A percentile compares a stretch with the other conserved stretches of the same genome.
Evolutionary conservation across 2,329 filamentous ascomycete genomes (phyloP).

Genomic region (Amauroascus verrucosus): DNA sequence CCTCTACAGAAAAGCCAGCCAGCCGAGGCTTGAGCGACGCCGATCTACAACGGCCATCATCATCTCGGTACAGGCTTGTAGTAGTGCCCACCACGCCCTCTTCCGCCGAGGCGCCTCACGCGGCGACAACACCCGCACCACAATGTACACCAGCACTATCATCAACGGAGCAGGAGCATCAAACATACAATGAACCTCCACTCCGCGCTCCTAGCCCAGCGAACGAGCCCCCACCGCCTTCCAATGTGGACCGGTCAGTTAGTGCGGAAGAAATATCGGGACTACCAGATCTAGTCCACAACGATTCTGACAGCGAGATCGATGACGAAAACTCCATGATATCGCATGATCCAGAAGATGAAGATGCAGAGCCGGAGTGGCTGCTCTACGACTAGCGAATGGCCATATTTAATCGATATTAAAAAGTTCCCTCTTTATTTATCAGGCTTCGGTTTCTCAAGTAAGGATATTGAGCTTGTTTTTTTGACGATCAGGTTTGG

Average conservation of each 20-base stretch:
- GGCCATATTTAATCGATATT: no score
- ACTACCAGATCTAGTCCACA: conserved; percentile 16
- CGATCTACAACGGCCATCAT: neutral
- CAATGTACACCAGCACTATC: neutral
- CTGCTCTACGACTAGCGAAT: conserved; percentile 33
- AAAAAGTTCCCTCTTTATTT: no score
- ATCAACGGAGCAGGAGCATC: neutral
- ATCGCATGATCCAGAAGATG: conserved; percentile 55
- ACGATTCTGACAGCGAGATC: conserved; percentile 27
- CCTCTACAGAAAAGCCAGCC: neutral
- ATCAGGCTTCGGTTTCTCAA: no score
- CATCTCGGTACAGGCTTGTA: conserved; percentile 23
- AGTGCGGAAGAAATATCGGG: conserved; percentile 23
- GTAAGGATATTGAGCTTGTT: no score
- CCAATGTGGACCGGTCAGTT: conserved; percentile 19
- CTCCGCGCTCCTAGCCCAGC: neutral
- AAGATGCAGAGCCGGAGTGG: conserved; percentile 57
- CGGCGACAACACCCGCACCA: neutral
- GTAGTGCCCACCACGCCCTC: conserved; percentile 21
- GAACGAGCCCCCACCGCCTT: conserved; percentile 20
- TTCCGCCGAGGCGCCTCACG: neutral
- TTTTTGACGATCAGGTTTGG: neutral
- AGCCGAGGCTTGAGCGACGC: conserved; percentile 9
- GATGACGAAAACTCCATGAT: conserved; percentile 43
- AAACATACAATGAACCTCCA: neutral